Conservation (phyloP, 768 basidiomycete species). For the Pleurotus eryngii region DNA sequence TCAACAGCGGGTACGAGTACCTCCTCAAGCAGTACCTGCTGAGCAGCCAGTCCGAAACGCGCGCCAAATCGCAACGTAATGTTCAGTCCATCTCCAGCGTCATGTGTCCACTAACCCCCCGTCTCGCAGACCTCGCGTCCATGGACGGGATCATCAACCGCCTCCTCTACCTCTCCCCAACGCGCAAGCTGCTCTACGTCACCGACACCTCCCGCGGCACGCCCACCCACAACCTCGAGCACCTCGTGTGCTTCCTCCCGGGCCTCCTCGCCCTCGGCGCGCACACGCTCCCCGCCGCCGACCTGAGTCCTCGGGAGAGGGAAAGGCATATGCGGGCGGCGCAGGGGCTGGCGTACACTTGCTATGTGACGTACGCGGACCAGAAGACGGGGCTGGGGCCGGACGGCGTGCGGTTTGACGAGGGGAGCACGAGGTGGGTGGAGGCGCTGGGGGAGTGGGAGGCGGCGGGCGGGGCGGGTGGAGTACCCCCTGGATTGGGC, state of each 20-base stretch:
- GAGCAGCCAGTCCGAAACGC: constrained; percentile 40
- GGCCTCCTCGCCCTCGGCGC: constrained; percentile 65
- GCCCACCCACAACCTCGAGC: constrained; percentile 51
- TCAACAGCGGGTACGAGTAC: constrained; percentile 69
- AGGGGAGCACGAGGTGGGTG: constrained; percentile 34
- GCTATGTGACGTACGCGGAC: constrained; percentile 71
- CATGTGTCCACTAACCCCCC: too few relatives aligned
- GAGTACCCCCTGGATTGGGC: constrained; percentile 51
- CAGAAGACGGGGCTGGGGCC: constrained; percentile 67
- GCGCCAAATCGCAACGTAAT: constrained; percentile 51
- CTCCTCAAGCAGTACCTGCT: constrained; percentile 63
- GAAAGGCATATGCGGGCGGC: constrained; percentile 75
- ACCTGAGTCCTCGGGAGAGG: constrained; percentile 27
- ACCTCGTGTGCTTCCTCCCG: constrained; percentile 69
- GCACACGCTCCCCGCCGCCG: constrained; percentile 31
- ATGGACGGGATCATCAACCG: constrained; percentile 53
- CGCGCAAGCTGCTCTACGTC: constrained; percentile 58
- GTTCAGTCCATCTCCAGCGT: too few relatives aligned
- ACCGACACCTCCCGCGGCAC: constrained; percentile 40
- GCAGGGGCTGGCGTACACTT: constrained; percentile 69
- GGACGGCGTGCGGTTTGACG: constrained; percentile 42
- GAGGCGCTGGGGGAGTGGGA: constrained; percentile 49
- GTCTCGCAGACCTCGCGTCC: constrained; percentile 46
- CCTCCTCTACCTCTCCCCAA: constrained; percentile 55
- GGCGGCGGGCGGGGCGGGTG: constrained; percentile 35